Evolutionary conservation across 805 yeast species (phyloP).

Genomic region (Cyberlindnera mycetangii): DNA sequence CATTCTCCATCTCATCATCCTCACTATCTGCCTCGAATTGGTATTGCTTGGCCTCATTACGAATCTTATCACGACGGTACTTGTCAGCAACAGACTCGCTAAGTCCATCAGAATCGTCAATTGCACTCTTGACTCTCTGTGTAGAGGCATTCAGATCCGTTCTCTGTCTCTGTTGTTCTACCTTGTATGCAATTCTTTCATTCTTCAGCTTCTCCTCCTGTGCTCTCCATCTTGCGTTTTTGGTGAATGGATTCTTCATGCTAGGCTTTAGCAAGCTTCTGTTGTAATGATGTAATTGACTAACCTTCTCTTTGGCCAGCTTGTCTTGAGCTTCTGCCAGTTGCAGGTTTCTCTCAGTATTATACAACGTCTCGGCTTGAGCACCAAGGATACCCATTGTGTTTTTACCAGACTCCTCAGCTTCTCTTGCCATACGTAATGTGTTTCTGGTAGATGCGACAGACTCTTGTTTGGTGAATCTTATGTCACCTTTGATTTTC

Average conservation of each 20-base stretch:
- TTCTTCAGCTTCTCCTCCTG: slow-evolving; percentile 67
- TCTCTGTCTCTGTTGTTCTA: slow-evolving; percentile 58
- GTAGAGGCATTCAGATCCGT: slow-evolving; percentile 60
- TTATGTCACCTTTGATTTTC: slow-evolving; percentile 75
- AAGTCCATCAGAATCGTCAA: slow-evolving; percentile 39
- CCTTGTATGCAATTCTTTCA: slow-evolving; percentile 60
- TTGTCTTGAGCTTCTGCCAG: slow-evolving; percentile 78
- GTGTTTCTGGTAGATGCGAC: slow-evolving; percentile 84
- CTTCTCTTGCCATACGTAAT: slow-evolving; percentile 64
- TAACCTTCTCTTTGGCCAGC: slow-evolving; percentile 79
- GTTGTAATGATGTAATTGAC: slow-evolving; percentile 73
- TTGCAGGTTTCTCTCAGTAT: slow-evolving; percentile 73
- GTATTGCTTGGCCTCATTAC: slow-evolving; percentile 59
- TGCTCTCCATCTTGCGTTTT: slow-evolving; percentile 67
- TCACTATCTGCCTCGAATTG: slow-evolving; percentile 89
- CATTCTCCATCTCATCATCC: slow-evolving; percentile 90
- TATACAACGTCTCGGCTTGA: slow-evolving; percentile 84
- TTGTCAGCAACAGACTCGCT: slow-evolving; percentile 33
- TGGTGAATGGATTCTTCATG: slow-evolving; percentile 85
- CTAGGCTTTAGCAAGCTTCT: slow-evolving; percentile 79
- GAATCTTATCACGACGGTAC: slow-evolving; percentile 36
- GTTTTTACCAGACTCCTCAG: slow-evolving; percentile 72
- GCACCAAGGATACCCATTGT: slow-evolving; percentile 90
- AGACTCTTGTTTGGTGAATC: slow-evolving; percentile 84
- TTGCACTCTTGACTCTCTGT: slow-evolving; percentile 62